Evolutionary conservation across 2,329 filamentous ascomycete species (phyloP).

Genomic region (Sclerotinia subarctica): DNA sequence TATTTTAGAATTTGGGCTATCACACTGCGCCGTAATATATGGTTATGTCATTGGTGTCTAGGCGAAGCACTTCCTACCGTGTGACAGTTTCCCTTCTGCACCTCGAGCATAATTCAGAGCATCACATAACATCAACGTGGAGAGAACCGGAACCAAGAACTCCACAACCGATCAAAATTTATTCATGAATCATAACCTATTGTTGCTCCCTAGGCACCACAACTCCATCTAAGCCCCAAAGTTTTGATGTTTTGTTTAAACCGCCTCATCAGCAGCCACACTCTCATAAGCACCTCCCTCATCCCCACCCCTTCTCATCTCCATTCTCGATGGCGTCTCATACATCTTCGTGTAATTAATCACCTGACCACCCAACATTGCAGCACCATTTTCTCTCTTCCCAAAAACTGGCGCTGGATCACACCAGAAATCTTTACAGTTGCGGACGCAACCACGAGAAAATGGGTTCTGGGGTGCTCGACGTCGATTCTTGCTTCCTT

Average conservation of each 20-base stretch:
- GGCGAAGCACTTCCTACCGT: too few relatives aligned
- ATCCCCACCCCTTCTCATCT: conserved; percentile 27
- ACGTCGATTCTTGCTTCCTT: conserved; percentile 47
- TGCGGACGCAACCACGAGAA: conserved; percentile 75
- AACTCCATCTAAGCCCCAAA: background rate
- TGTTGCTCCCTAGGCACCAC: background rate
- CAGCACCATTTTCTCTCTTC: conserved; percentile 68
- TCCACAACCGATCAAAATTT: background rate
- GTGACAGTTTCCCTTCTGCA: too few relatives aligned
- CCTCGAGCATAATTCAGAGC: too few relatives aligned
- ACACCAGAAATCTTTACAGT: conserved; percentile 96
- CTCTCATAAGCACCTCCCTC: conserved; percentile 34
- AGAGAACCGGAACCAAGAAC: background rate
- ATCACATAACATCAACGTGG: background rate
- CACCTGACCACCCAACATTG: conserved; percentile 70
- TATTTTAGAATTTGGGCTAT: too few relatives aligned
- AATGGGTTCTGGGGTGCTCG: conserved; percentile 70
- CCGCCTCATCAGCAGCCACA: conserved; percentile 34
- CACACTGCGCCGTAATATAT: too few relatives aligned
- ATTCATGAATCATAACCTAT: conserved; percentile 9
- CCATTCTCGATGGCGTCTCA: conserved; percentile 60
- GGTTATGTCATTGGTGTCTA: too few relatives aligned
- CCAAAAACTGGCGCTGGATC: conserved; percentile 81
- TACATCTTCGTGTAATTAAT: conserved; percentile 91
- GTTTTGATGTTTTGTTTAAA: conserved; percentile 26